Percentiles rank a stretch among this genome's conserved stretches.
Conservation (phyloP, 2,329 filamentous ascomycete genomes). For the Bipolaris oryzae region DNA sequence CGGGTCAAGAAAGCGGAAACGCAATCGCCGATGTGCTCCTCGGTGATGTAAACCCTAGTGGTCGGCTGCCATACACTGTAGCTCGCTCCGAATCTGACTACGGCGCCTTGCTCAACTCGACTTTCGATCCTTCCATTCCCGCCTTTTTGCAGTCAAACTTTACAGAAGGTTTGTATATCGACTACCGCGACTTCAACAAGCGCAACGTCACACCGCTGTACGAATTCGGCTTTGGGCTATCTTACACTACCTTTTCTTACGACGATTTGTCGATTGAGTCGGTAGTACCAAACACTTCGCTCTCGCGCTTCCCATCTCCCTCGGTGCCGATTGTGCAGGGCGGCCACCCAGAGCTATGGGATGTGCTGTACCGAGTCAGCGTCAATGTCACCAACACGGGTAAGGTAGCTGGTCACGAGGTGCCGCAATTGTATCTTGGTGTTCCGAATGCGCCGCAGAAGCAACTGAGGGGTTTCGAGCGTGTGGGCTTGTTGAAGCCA, state of each 20-base stretch:
- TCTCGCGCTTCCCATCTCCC: constrained; percentile 18
- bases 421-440: constrained; percentile 73
- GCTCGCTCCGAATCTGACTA: constrained; percentile 71
- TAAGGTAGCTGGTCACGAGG: constrained; percentile 66
- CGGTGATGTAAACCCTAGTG: constrained; percentile 74
- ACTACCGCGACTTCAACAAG: constrained; percentile 76
- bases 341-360: constrained; percentile 62
- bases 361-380: constrained; percentile 68
- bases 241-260: constrained; percentile 77
- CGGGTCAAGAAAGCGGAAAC: constrained; percentile 81
- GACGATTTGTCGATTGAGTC: constrained; percentile 62
- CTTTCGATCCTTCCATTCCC: constrained; percentile 52
- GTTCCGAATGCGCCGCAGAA: constrained; percentile 66
- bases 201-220: constrained; percentile 69
- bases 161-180: constrained; percentile 77
- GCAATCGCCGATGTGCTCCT: constrained; percentile 79
- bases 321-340: constrained; percentile 35
- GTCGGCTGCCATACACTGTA: constrained; percentile 79
- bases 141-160: constrained; percentile 77
- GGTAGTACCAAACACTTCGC: constrained; percentile 53
- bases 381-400: constrained; percentile 75
- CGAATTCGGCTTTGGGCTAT: constrained; percentile 78
- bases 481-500: constrained; percentile 67
- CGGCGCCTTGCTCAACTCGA: constrained; percentile 62
- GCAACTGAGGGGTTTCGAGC: constrained; percentile 78